A percentile compares a stretch with the other conserved stretches of the same genome.
Evolutionary conservation across 2,329 filamentous ascomycete species (phyloP).

Genomic region (Magnaporthales sp.): DNA sequence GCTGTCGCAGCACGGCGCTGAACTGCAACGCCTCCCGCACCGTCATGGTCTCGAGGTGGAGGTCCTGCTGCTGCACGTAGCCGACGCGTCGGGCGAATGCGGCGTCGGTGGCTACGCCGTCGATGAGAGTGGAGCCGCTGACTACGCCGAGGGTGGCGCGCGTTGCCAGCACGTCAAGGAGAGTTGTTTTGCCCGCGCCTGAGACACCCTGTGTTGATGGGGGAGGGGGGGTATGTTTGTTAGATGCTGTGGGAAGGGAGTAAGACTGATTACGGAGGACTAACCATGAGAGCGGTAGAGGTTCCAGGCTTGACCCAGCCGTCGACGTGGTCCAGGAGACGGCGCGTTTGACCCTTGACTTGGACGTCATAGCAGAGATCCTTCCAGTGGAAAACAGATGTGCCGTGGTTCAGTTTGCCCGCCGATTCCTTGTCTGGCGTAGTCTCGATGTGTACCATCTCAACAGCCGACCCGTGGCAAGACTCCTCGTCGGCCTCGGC

Average conservation of each 20-base stretch:
- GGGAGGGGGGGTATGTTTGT: too few species aligned
- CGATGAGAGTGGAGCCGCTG: conserved; percentile 58
- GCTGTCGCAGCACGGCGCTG: conserved; percentile 48
- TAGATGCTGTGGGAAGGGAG: too few species aligned
- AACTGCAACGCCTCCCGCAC: conserved; percentile 46
- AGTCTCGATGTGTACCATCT: too few species aligned
- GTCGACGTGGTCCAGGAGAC: conserved; percentile 68
- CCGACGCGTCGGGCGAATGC: conserved; percentile 55
- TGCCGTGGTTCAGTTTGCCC: too few species aligned
- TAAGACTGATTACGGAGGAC: too few species aligned
- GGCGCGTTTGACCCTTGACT: conserved; percentile 63
- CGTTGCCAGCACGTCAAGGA: conserved; percentile 49
- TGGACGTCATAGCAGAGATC: conserved; percentile 63
- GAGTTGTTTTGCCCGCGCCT: conserved; percentile 53
- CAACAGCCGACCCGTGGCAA: too few species aligned
- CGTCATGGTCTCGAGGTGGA: conserved; percentile 46
- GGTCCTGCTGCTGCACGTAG: conserved; percentile 59
- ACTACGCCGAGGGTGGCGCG: conserved; percentile 59
- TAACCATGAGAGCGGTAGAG: conserved; percentile 39
- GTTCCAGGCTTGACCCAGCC: conserved; percentile 90
- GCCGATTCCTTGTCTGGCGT: too few species aligned
- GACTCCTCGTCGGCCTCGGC: too few species aligned
- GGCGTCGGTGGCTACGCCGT: conserved; percentile 27
- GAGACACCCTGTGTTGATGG: conserved; percentile 55
- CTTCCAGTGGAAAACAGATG: conserved; percentile 79